Conservation (phyloP, 306 rosid species). For the Lithocarpus polystachyus region DNA sequence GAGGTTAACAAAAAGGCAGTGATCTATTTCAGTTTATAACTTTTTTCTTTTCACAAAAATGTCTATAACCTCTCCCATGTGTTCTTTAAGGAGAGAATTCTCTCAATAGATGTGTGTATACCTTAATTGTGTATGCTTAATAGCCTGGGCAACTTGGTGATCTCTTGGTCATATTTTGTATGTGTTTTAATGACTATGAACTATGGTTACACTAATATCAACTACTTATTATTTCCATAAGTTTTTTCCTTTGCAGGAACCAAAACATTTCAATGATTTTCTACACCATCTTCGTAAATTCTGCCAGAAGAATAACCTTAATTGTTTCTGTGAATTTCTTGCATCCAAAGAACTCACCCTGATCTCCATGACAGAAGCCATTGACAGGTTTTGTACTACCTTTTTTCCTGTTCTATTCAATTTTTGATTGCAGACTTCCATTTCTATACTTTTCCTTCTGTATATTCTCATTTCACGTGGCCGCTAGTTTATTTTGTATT, state of each 20-base stretch:
- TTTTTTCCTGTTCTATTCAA: conserved; percentile 9
- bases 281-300: conserved; percentile 50
- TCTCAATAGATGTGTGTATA: neutral
- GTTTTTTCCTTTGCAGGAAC: conserved; percentile 53
- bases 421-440: conserved; percentile 1
- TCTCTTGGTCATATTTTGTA: neutral
- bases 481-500: conserved; percentile 15
- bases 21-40: neutral
- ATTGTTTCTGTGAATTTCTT: conserved; percentile 58
- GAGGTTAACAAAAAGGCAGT: neutral
- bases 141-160: conserved; percentile 4
- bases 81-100: neutral
- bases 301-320: conserved; percentile 50
- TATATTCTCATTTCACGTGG: neutral
- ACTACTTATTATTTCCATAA: neutral
- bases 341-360: conserved; percentile 52
- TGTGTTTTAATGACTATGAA: neutral
- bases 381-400: conserved; percentile 57
- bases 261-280: conserved; percentile 78
- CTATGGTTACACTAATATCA: neutral
- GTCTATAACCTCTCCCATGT: neutral
- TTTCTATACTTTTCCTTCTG: neutral
- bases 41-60: neutral
- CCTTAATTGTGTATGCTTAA: neutral
- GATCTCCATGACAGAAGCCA: conserved; percentile 71